These are phyloP conservation scores for Pseudoturritis turrita DNA, from an alignment of 345 rosid species.

Conservation along the genomic window DNA sequence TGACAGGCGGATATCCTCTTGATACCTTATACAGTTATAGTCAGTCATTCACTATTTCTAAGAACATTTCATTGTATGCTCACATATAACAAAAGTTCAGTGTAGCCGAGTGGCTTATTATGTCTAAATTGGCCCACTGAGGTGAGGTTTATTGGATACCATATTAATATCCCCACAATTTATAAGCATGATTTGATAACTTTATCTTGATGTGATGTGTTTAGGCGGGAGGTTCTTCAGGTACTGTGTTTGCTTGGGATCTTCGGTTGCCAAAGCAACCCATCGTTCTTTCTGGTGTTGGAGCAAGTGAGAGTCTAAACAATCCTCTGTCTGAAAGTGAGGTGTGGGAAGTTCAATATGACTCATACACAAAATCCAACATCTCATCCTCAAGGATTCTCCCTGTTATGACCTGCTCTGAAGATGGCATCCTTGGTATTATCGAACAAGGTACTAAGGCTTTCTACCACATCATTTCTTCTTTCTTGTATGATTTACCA, in stretches of 20 bases:
- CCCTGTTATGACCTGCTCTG: slow-evolving; percentile 85
- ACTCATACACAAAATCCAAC: slow-evolving; percentile 52
- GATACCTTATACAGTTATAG: not conserved
- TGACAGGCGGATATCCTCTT: not conserved
- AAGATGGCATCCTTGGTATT: slow-evolving; percentile 88
- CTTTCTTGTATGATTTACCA: not conserved
- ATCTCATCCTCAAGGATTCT: slow-evolving; percentile 60
- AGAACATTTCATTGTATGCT: not conserved
- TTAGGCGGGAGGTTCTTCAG: slow-evolving; percentile 91
- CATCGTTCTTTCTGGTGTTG: slow-evolving; percentile 62
- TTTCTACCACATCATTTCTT: not conserved
- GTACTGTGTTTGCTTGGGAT: slow-evolving; percentile 90
- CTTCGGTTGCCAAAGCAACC: slow-evolving; percentile 63
- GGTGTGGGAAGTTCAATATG: slow-evolving; percentile 89
- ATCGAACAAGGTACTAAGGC: slow-evolving; percentile 60
- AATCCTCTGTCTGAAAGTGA: slow-evolving; percentile 68
- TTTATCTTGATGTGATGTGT: slow-evolving; percentile 5
- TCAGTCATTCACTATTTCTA: not conserved
- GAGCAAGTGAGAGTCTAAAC: slow-evolving; percentile 32
- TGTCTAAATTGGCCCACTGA: too few relatives aligned
- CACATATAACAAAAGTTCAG: not conserved
- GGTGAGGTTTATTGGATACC: not conserved
- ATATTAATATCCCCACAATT: not conserved
- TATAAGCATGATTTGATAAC: not conserved
- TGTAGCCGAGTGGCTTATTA: not conserved